These are phyloP conservation scores for Cladosporium sp. DNA, from an alignment of 2,329 filamentous ascomycete genomes.

Conservation along the genomic window DNA sequence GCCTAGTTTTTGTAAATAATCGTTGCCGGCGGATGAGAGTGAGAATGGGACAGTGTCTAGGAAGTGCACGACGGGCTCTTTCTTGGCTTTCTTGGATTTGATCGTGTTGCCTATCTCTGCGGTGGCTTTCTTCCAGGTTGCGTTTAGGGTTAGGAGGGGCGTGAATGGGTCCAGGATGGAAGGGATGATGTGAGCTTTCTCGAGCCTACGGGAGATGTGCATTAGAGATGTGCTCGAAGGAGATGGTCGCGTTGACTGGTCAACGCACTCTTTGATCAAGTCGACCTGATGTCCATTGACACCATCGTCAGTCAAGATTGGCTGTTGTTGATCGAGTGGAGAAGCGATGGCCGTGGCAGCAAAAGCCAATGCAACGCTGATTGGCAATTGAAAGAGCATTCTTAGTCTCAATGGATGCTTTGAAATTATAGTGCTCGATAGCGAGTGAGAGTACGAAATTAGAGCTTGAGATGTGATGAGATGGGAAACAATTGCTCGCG, in stretches of 20 bases:
- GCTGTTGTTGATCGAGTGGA: neutral
- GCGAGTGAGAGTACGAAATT: too few species aligned
- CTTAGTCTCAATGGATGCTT: neutral
- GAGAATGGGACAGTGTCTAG: conserved; percentile 16
- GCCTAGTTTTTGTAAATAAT: neutral
- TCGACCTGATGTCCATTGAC: conserved; percentile 15
- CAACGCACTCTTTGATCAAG: conserved; percentile 19
- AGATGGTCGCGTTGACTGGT: too few species aligned
- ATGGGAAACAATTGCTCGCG: neutral
- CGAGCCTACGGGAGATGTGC: conserved; percentile 20
- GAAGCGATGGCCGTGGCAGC: neutral
- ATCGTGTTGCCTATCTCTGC: conserved; percentile 54
- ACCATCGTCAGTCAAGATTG: neutral
- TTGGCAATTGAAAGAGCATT: neutral
- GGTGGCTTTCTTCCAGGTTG: conserved; percentile 42
- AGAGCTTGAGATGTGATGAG: neutral
- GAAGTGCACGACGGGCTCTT: conserved; percentile 37
- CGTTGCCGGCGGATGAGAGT: neutral
- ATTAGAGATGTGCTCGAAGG: too few species aligned
- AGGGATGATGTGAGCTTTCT: conserved; percentile 31
- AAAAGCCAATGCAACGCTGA: neutral
- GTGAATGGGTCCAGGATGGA: conserved; percentile 56
- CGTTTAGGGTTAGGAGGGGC: conserved; percentile 49
- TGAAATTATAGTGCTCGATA: too few species aligned
- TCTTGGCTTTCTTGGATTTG: conserved; percentile 40